A percentile compares a stretch with the other conserved stretches of the same genome.
Conservation (phyloP, 768 basidiomycete genomes). For the Lactarius deliciosus region DNA sequence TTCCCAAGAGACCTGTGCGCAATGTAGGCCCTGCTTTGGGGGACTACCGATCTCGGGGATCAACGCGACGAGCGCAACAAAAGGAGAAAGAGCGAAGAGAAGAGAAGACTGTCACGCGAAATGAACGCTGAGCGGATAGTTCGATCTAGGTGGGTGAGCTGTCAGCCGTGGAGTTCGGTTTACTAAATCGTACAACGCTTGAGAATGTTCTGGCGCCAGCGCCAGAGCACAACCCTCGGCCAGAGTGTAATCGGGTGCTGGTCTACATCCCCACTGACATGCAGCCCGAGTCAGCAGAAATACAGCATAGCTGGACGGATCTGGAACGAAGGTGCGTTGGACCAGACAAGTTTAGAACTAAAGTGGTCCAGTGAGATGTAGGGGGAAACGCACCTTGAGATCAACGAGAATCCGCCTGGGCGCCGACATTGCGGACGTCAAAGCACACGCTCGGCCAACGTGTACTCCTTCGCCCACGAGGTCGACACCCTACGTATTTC, state of each 20-base stretch:
- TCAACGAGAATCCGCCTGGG: background rate
- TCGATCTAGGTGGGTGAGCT: background rate
- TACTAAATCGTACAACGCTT: background rate
- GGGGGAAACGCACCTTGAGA: background rate
- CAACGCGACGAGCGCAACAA: background rate
- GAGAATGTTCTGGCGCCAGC: background rate
- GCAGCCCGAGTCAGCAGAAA: background rate
- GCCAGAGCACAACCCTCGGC: background rate
- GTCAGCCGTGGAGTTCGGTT: background rate
- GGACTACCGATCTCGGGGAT: background rate
- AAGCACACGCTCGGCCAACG: slow-evolving; percentile 16
- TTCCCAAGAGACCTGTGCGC: background rate
- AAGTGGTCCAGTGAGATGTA: background rate
- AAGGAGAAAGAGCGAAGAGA: background rate
- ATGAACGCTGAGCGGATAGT: background rate
- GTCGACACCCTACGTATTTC: background rate
- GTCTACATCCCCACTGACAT: background rate
- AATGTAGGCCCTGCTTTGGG: background rate
- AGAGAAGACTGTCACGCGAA: background rate
- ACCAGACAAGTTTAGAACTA: background rate
- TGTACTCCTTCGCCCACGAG: slow-evolving; percentile 6
- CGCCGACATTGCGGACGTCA: slow-evolving; percentile 4
- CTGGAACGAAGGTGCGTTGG: background rate
- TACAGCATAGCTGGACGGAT: background rate
- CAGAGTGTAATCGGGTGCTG: background rate